Percentiles rank a stretch among this genome's conserved stretches.
phyloP scores from a whole-genome alignment of 768 basidiomycete species.

The Agrocybe pediades region DNA sequence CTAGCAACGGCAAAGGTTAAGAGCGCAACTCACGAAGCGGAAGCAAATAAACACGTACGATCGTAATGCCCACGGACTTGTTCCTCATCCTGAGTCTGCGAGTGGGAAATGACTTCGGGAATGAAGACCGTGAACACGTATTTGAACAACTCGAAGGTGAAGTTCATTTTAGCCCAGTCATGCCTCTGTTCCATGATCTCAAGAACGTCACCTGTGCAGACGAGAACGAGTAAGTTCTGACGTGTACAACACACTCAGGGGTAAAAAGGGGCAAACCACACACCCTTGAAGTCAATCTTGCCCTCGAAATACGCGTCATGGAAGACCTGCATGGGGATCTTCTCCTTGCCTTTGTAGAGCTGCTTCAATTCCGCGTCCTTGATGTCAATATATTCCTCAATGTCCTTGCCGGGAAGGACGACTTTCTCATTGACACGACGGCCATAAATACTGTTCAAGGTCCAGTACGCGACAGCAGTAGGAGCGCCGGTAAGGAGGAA shows the following conservation, averaged over 20 bases:
- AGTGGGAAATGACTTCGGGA: constrained; percentile 94
- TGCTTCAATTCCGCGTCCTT: constrained; percentile 80
- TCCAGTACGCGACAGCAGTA: constrained; percentile 87
- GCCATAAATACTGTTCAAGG: constrained; percentile 81
- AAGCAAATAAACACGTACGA: constrained; percentile 46
- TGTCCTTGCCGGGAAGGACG: constrained; percentile 77
- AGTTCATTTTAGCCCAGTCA: constrained; percentile 92
- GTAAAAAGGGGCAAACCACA: constrained; percentile 19
- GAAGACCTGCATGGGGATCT: constrained; percentile 97
- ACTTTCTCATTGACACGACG: constrained; percentile 84
- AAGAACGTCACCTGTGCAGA: constrained; percentile 92
- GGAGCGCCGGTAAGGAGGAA: constrained; percentile 75
- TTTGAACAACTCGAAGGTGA: constrained; percentile 91
- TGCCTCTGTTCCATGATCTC: constrained; percentile 93
- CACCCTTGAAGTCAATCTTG: constrained; percentile 95
- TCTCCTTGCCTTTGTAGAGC: constrained; percentile 79
- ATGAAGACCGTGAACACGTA: constrained; percentile 86
- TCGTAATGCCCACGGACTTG: constrained; percentile 97
- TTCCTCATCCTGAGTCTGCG: constrained; percentile 89
- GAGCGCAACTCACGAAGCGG: neutral
- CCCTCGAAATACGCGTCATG: constrained; percentile 97
- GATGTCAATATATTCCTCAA: constrained; percentile 91
- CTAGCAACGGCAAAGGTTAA: constrained; percentile 29
- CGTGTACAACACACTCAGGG: constrained; percentile 5
- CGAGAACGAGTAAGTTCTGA: constrained; percentile 7